phyloP scores from a whole-genome alignment of 176 grass and related monocot genomes.

The Urochloa ruziziensis region DNA sequence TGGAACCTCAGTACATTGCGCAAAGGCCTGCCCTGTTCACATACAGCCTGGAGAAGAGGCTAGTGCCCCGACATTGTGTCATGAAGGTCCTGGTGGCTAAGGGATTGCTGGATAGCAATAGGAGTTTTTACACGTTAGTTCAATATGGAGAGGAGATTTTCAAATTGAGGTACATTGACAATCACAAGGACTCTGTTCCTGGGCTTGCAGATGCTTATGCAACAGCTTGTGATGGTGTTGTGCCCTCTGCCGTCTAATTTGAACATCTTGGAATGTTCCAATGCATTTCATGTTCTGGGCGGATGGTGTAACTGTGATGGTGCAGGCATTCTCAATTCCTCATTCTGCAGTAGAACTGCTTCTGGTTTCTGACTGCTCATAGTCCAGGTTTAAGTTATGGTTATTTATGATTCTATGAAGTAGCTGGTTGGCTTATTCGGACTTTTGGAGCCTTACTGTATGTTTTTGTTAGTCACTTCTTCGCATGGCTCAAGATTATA shows the following conservation, averaged over 20 bases:
- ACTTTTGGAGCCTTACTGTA: too few species aligned
- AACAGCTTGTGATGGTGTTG: not conserved
- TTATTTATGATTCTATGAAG: not conserved
- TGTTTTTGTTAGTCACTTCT: not conserved
- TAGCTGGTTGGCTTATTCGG: not conserved
- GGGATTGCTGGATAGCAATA: not conserved
- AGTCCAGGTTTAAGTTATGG: not conserved
- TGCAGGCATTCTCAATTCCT: not conserved
- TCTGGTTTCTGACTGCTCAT: not conserved
- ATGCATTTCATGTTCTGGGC: not conserved
- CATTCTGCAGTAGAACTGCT: not conserved
- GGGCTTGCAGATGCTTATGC: conserved; percentile 28
- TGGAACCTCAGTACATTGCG: conserved; percentile 17
- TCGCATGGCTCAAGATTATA: not conserved
- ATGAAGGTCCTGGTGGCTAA: conserved; percentile 38
- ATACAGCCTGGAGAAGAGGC: conserved; percentile 43
- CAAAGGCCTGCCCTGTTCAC: not conserved
- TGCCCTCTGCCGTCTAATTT: not conserved
- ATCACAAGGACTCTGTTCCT: conserved; percentile 24
- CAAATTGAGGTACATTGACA: conserved; percentile 26
- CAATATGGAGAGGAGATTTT: not conserved
- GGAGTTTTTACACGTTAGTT: not conserved
- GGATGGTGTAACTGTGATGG: not conserved
- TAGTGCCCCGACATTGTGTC: conserved; percentile 14
- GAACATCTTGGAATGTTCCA: not conserved